Percentiles rank a stretch among this genome's conserved stretches.
phyloP scores from a whole-genome alignment of 2,329 filamentous ascomycete species.

The Colletotrichum lindemuthianum region DNA sequence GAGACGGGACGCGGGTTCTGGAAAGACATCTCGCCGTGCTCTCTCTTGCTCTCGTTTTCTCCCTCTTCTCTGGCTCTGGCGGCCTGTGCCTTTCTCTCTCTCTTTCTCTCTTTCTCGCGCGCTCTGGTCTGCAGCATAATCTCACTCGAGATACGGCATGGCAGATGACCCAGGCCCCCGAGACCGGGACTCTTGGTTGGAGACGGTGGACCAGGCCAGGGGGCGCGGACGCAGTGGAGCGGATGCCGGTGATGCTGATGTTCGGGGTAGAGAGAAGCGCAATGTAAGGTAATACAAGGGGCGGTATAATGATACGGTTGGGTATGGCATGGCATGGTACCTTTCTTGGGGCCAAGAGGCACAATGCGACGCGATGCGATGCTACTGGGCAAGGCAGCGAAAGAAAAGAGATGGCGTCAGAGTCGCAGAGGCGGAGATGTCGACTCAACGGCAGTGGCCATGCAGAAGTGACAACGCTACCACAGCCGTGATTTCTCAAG shows the following conservation, averaged over 20 bases:
- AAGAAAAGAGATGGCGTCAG: constrained; percentile 11
- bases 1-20: constrained; percentile 27
- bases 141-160: constrained; percentile 16
- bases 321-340: constrained; percentile 14
- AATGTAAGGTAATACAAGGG: constrained; percentile 34
- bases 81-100: neutral
- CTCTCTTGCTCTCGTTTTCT: no score
- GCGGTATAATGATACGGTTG: constrained; percentile 16
- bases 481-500: constrained; percentile 9
- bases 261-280: constrained; percentile 33
- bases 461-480: constrained; percentile 23
- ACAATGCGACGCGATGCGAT: constrained; percentile 21
- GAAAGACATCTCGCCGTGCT: neutral
- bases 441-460: constrained; percentile 30
- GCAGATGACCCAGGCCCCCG: constrained; percentile 5
- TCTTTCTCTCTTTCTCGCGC: constrained; percentile 1
- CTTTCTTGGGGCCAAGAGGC: neutral
- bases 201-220: neutral
- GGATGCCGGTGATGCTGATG: constrained; percentile 20
- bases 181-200: neutral
- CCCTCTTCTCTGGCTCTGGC: no score
- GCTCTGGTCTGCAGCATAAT: no score
- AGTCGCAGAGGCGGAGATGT: neutral
- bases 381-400: constrained; percentile 16
- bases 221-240: constrained; percentile 31